Conservation (phyloP, 2,329 filamentous ascomycete genomes). For the Colletotrichum eleusines region DNA sequence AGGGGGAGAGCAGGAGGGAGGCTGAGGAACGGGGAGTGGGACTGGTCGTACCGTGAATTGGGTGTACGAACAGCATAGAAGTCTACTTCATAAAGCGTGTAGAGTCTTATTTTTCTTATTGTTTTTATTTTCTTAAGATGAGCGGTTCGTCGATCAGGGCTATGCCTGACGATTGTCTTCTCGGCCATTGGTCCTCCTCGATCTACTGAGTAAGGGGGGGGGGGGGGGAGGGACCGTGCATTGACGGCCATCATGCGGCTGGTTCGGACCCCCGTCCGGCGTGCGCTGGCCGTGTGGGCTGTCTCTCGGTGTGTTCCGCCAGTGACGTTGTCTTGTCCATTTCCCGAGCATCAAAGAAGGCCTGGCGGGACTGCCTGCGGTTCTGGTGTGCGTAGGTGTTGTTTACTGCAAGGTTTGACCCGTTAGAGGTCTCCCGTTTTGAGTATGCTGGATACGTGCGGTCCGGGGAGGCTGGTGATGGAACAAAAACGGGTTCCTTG, state of each 20-base stretch:
- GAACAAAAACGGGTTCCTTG: neutral
- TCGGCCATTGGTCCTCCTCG: neutral
- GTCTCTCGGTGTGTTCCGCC: neutral
- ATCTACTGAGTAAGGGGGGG: neutral
- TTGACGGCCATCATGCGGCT: constrained; percentile 22
- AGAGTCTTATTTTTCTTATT: neutral
- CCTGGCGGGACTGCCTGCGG: neutral
- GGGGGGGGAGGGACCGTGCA: neutral
- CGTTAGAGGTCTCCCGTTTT: neutral
- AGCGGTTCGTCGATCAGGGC: neutral
- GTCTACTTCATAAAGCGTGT: neutral
- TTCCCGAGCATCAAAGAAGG: neutral
- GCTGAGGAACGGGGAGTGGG: no score
- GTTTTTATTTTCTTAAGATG: neutral
- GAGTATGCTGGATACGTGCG: neutral
- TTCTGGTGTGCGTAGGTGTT: neutral
- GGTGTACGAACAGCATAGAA: neutral
- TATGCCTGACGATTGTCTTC: neutral
- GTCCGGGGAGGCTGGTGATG: neutral
- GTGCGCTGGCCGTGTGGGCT: neutral
- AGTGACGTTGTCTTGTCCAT: neutral
- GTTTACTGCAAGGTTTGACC: neutral
- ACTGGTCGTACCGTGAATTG: neutral
- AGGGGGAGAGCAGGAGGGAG: no score
- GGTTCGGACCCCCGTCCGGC: neutral